Evolutionary conservation across 305 asterid genomes (phyloP).

Genomic region (Withania somnifera): DNA sequence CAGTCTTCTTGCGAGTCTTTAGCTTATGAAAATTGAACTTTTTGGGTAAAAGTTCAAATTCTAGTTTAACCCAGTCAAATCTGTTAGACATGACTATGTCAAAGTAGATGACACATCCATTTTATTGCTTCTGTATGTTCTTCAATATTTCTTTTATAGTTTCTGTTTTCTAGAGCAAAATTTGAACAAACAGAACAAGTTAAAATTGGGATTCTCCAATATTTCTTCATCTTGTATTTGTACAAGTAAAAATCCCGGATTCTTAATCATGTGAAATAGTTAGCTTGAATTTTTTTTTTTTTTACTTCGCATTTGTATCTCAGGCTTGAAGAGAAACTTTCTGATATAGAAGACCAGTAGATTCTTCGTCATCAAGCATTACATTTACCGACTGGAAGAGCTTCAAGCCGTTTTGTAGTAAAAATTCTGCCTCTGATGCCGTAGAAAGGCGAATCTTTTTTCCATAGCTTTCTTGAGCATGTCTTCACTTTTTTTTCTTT

Average conservation of each 20-base stretch:
- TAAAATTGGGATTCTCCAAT: too few relatives aligned
- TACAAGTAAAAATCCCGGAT: not conserved
- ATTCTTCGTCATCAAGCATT: conserved; percentile 55
- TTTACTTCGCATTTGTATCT: conserved; percentile 9
- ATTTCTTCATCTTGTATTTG: not conserved
- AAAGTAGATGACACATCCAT: not conserved
- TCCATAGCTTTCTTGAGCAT: not conserved
- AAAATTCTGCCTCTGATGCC: conserved; percentile 30
- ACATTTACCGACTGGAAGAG: conserved; percentile 37
- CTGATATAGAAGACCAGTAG: conserved; percentile 59
- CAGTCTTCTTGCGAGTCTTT: not conserved
- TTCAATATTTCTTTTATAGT: not conserved
- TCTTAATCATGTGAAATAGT: not conserved
- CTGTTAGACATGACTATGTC: not conserved
- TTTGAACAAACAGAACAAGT: not conserved
- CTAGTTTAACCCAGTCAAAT: not conserved
- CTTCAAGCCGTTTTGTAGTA: conserved; percentile 39
- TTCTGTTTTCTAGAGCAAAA: not conserved
- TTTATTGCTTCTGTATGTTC: not conserved
- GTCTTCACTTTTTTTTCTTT: conserved; percentile 14
- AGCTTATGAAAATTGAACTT: not conserved
- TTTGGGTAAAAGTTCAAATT: not conserved
- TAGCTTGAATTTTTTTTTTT: conserved; percentile 10
- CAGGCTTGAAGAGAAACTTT: conserved; percentile 71
- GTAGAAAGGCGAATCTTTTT: not conserved